These are phyloP conservation scores for Lachancea sp. DNA, from an alignment of 805 yeast genomes.

Conservation along the genomic window DNA sequence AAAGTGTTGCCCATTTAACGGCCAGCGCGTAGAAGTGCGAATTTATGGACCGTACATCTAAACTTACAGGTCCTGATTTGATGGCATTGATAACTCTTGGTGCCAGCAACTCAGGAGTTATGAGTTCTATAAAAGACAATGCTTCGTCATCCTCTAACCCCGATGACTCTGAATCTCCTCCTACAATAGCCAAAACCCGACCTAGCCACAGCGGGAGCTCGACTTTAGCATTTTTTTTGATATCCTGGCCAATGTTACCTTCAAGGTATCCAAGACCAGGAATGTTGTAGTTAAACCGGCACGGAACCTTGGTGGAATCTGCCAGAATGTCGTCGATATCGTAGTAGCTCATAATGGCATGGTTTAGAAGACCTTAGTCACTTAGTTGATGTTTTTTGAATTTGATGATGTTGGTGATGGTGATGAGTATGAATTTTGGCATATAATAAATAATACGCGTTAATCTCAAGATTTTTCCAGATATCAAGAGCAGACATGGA, in stretches of 20 bases:
- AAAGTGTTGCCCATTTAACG: conserved; percentile 71
- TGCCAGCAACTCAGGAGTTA: conserved; percentile 65
- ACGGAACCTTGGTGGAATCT: conserved; percentile 68
- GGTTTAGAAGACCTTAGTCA: background rate
- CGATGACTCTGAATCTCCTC: conserved; percentile 17
- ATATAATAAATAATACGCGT: too few species aligned
- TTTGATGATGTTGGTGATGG: too few species aligned
- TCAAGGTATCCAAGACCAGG: conserved; percentile 87
- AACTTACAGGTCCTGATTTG: conserved; percentile 56
- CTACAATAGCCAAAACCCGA: conserved; percentile 55
- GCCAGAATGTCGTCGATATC: conserved; percentile 73
- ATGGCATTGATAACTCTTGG: conserved; percentile 71
- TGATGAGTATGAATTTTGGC: too few species aligned
- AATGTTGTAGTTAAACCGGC: conserved; percentile 67
- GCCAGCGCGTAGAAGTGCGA: conserved; percentile 66
- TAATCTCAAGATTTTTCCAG: too few species aligned
- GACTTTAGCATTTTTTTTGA: conserved; percentile 50
- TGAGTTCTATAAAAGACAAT: conserved; percentile 54
- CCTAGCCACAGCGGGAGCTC: conserved; percentile 91
- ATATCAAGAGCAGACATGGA: too few species aligned
- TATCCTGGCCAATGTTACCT: conserved; percentile 62
- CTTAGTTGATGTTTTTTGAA: background rate
- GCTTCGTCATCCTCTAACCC: conserved; percentile 22
- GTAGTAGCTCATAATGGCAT: conserved; percentile 43
- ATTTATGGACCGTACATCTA: conserved; percentile 62